Conservation (phyloP, 2,329 filamentous ascomycete species). For the Chlorencoelia australis region DNA sequence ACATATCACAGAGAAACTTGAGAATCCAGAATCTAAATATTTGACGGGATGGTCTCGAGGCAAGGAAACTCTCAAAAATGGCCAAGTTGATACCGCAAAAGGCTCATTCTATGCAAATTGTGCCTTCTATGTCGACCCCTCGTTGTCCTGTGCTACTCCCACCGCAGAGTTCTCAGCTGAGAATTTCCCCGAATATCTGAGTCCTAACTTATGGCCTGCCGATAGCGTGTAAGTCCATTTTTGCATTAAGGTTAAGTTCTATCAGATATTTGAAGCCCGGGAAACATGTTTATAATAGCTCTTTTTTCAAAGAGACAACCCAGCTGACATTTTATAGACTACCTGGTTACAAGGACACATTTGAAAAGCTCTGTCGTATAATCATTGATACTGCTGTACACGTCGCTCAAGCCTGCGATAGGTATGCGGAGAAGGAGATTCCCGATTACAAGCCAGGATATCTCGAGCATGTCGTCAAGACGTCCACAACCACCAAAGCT, state of each 20-base stretch:
- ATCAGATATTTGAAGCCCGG: too few relatives aligned
- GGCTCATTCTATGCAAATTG: constrained; percentile 80
- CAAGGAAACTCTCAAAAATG: constrained; percentile 71
- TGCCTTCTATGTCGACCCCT: constrained; percentile 60
- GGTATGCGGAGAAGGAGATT: constrained; percentile 72
- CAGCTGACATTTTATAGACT: too few relatives aligned
- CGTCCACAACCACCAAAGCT: constrained; percentile 82
- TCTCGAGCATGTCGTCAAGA: constrained; percentile 76
- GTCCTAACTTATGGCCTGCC: constrained; percentile 80
- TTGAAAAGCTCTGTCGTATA: constrained; percentile 67
- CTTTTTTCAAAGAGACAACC: too few relatives aligned
- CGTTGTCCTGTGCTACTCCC: constrained; percentile 51
- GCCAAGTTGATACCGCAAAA: constrained; percentile 69
- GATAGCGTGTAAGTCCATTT: too few relatives aligned
- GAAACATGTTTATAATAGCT: too few relatives aligned
- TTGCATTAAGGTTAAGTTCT: too few relatives aligned
- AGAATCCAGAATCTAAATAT: constrained; percentile 52
- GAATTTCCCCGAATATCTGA: constrained; percentile 79
- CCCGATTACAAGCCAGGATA: constrained; percentile 67
- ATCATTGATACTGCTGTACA: constrained; percentile 85
- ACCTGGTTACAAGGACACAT: constrained; percentile 62
- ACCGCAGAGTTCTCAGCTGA: constrained; percentile 45
- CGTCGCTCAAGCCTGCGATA: constrained; percentile 84
- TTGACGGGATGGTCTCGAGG: constrained; percentile 70
- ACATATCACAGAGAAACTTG: constrained; percentile 39